These are phyloP conservation scores for Fragaria vesca DNA, from an alignment of 306 rosid species.

Conservation along the genomic window DNA sequence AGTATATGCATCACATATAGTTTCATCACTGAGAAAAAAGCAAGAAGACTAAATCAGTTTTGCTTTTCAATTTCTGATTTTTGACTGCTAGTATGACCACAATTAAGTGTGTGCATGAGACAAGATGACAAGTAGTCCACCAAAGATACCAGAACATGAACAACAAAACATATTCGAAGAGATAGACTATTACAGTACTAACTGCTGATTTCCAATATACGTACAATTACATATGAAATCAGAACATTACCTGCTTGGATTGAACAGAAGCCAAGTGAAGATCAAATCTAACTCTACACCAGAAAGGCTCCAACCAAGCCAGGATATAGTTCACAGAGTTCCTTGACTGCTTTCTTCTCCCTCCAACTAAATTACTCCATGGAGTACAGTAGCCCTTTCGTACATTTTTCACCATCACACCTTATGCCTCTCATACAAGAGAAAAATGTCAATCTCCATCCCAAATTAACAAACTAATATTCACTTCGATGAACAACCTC, in stretches of 20 bases:
- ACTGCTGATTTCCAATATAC: slow-evolving; percentile 4
- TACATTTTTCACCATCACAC: background rate
- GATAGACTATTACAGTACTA: background rate
- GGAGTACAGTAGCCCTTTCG: background rate
- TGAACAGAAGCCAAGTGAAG: background rate
- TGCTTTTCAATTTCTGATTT: background rate
- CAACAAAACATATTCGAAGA: background rate
- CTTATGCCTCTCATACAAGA: background rate
- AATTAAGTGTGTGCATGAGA: background rate
- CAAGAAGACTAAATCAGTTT: background rate
- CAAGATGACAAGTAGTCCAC: background rate
- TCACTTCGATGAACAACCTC: background rate
- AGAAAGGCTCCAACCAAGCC: background rate
- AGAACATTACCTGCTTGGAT: background rate
- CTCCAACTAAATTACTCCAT: background rate
- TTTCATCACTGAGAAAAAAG: background rate
- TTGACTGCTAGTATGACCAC: background rate
- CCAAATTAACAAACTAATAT: background rate
- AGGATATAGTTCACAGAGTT: background rate
- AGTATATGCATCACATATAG: background rate
- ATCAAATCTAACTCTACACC: background rate
- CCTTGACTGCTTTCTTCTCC: background rate
- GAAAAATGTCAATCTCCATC: background rate
- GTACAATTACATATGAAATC: background rate
- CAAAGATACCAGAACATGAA: background rate